Evolutionary conservation across 345 rosid species (phyloP), one percentile per base, ranked within the genome.

Genomic region (Eucalyptus pauciflora): DNA sequence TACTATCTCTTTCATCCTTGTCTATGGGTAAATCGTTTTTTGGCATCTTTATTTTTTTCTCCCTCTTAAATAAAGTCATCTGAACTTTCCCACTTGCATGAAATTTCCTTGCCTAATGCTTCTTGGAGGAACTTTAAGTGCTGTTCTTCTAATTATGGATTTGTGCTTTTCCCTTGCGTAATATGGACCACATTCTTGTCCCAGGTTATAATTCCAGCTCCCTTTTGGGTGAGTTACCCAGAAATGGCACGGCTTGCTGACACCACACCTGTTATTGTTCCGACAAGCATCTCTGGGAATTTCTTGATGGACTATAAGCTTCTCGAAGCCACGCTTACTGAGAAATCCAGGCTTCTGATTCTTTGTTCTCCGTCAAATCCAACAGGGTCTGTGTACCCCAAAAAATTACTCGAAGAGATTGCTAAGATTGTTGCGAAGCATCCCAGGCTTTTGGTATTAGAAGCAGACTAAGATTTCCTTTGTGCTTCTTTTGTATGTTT

Each of bases 361-460:
- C 96, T 98, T 62, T 98, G 99, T 88, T 97, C 99, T 88, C 99
- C 99, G 86, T 96, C 99, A 10, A 97, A 98, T 90, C 99, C 99
- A 86, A 98, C 99, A 50, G 99, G 99, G 87, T 96, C 99, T 37
- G 99, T 98, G 89, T 98, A 96, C 92, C 96, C 99, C 79, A 96
- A 94, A 93, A 91, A 92, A 88, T 89, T 96, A 94, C 99, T 98
- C 52, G 97, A 97, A 94, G 95, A 93, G 92, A 96, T 98, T 92
- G 98, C 99, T 48, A 90, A 90, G 87, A 93, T 96, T 87, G 95
- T 97, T 62, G 97, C 99, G 37, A 97, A 94, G 90, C 99, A 98
- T 92, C 99, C 99, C 43, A 94, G 98, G 90, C 99, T 98, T 91
- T 94, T 98, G 98, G 99, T 98, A 94, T 33, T 85, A 48, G 52